Conservation (phyloP, 352 stramenopile genomes). For the Globisporangium ultimum region DNA sequence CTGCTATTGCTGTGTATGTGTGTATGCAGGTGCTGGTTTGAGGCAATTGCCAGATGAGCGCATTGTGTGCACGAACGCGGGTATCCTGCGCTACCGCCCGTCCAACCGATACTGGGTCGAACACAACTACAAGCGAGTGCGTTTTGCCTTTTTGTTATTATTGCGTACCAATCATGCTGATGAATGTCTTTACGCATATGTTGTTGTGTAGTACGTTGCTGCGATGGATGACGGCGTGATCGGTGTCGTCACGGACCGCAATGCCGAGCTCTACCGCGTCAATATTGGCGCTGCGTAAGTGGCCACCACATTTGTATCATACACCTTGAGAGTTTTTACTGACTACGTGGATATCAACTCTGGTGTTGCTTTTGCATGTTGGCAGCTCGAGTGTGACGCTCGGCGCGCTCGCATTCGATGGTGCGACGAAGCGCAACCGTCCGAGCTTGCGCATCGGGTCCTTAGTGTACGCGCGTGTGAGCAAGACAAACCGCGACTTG, state of each 20-base stretch:
- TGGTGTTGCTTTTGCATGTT: slow-evolving; percentile 1
- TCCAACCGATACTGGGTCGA: slow-evolving; percentile 90
- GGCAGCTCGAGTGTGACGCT: slow-evolving; percentile 64
- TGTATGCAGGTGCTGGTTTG: slow-evolving; percentile 47
- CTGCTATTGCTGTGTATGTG: slow-evolving; percentile 8
- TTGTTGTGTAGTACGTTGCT: slow-evolving; percentile 52
- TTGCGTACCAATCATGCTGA: not conserved
- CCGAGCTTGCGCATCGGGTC: slow-evolving; percentile 91
- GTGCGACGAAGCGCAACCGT: slow-evolving; percentile 97
- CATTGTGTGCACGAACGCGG: slow-evolving; percentile 79
- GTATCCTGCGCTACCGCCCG: slow-evolving; percentile 80
- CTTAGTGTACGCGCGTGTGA: slow-evolving; percentile 95
- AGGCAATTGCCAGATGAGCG: slow-evolving; percentile 50
- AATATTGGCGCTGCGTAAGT: slow-evolving; percentile 92
- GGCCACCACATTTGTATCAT: not conserved
- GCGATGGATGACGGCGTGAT: slow-evolving; percentile 91
- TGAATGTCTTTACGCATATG: slow-evolving; percentile 6
- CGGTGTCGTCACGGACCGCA: slow-evolving; percentile 92
- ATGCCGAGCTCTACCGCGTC: slow-evolving; percentile 93
- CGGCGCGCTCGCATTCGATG: slow-evolving; percentile 92
- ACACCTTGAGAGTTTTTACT: not conserved
- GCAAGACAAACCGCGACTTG: slow-evolving; percentile 78
- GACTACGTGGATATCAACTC: too few relatives aligned
- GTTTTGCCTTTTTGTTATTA: too few relatives aligned
- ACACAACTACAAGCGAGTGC: slow-evolving; percentile 82